phyloP scores from a whole-genome alignment of 2,329 filamentous ascomycete species.

The Claviceps quebecensis region DNA sequence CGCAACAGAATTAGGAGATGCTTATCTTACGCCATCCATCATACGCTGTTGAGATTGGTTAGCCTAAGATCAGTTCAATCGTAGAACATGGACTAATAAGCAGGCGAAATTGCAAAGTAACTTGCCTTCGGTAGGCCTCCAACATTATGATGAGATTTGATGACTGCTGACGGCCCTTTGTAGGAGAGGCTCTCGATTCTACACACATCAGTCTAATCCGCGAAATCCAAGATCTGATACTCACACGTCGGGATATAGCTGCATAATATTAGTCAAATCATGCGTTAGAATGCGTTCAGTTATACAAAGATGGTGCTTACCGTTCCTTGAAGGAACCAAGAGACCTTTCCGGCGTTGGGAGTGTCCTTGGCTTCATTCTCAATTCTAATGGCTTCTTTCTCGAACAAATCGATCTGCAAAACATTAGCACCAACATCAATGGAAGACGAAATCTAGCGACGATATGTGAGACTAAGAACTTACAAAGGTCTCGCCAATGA shows the following conservation, averaged over 20 bases:
- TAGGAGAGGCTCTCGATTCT: slow-evolving; percentile 34
- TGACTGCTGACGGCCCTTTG: slow-evolving; percentile 35
- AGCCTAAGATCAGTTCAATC: not conserved
- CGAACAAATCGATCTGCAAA: slow-evolving; percentile 55
- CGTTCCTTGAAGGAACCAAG: slow-evolving; percentile 80
- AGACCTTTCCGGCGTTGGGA: slow-evolving; percentile 56
- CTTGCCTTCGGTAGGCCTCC: slow-evolving; percentile 55
- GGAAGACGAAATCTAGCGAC: too few relatives aligned
- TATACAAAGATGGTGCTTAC: slow-evolving; percentile 34
- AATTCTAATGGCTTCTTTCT: slow-evolving; percentile 56
- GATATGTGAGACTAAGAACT: not conserved
- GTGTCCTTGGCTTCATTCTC: slow-evolving; percentile 57
- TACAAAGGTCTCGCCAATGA: slow-evolving; percentile 46
- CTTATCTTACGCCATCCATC: slow-evolving; percentile 25
- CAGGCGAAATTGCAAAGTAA: slow-evolving; percentile 12
- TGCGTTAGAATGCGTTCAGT: not conserved
- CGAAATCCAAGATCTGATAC: not conserved
- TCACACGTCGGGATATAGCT: slow-evolving; percentile 2
- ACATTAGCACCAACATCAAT: slow-evolving; percentile 35
- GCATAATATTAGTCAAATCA: not conserved
- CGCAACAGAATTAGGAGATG: not conserved
- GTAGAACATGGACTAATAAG: not conserved
- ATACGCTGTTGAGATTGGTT: slow-evolving; percentile 20
- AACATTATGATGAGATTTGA: slow-evolving; percentile 45
- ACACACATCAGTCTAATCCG: slow-evolving; percentile 10